Evolutionary conservation across 257 asterid species (phyloP), one percentile per base, ranked within the genome.

Genomic region (Rubia yunnanensis): DNA sequence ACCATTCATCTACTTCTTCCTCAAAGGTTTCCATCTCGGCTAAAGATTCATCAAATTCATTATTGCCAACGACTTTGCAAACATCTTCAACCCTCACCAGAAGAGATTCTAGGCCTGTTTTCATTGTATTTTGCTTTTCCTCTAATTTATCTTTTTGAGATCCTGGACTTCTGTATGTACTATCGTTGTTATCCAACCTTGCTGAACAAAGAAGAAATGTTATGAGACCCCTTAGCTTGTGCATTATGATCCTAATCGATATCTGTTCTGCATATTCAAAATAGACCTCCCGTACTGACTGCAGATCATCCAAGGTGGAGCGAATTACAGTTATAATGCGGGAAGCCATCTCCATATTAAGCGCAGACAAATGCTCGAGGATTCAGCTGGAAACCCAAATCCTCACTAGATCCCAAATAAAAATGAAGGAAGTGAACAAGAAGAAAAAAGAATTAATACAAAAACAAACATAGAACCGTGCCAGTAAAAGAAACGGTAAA

Each of bases 141-240:
- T 5, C 0, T 14, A 17, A 23, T 27, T 11, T 54, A 14, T 54
- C 60, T 23, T 26, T 28, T 22, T 38, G 14, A 36, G 23, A 18
- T 44, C 50, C 50, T 44, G 50, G 50, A 54, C 34, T 23, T 54
- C 10, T 44, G 36, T 32, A 6, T 2, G 3, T 32, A 39, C 46
- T 39, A 15, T 1, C 50, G 15, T 44, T 44, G 50, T 3, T 10
- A 26, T 24, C 27, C 64, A 34, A 34, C 26, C 14, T 60, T 31
- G 26, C 23, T 10, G 64, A 10, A 36, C 64, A 60, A 22, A 34
- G 46, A 32, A 60, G n/a, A 32, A 60, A 60, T 32, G 64, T 60
- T 36, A 22, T 32, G 14, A 60, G 27, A 34, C 24, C 5, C 27
- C 48, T 20, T 18, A 60, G 44, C 64, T 50, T 50, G 27, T 50